phyloP scores from a whole-genome alignment of 2,329 filamentous ascomycete genomes.

The Fusarium mexicanum region DNA sequence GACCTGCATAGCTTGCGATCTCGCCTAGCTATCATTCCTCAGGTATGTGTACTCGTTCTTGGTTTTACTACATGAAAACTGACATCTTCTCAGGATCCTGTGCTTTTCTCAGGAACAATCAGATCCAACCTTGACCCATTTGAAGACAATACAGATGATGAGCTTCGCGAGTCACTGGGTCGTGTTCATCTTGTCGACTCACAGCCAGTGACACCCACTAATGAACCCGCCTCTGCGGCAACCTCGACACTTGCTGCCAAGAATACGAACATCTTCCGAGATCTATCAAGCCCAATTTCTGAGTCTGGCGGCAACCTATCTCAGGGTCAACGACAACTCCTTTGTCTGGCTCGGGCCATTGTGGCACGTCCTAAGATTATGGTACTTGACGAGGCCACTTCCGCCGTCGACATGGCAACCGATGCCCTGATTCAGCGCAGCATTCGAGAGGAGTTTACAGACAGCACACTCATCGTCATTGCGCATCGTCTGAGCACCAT shows the following conservation, averaged over 20 bases:
- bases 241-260: slow-evolving; percentile 48
- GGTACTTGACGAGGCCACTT: slow-evolving; percentile 83
- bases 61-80: neutral
- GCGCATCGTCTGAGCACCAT: slow-evolving; percentile 81
- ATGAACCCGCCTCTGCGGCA: slow-evolving; percentile 51
- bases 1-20: slow-evolving; percentile 75
- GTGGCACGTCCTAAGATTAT: slow-evolving; percentile 78
- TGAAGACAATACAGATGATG: slow-evolving; percentile 72
- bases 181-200: slow-evolving; percentile 73
- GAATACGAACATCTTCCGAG: slow-evolving; percentile 73
- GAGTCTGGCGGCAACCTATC: slow-evolving; percentile 80
- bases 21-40: slow-evolving; percentile 83
- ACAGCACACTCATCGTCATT: slow-evolving; percentile 76
- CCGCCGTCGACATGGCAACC: slow-evolving; percentile 80
- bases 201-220: slow-evolving; percentile 50
- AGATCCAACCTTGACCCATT: slow-evolving; percentile 83
- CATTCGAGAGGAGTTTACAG: slow-evolving; percentile 76
- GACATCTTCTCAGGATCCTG: slow-evolving; percentile 67
- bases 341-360: slow-evolving; percentile 79
- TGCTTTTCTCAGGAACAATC: slow-evolving; percentile 82
- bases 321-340: slow-evolving; percentile 79
- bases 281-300: slow-evolving; percentile 70
- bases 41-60: slow-evolving; percentile 45
- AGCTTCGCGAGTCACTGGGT: slow-evolving; percentile 74
- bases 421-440: slow-evolving; percentile 78